Conservation (phyloP, 139 green algal genomes). For the Coelastrella sp. region DNA sequence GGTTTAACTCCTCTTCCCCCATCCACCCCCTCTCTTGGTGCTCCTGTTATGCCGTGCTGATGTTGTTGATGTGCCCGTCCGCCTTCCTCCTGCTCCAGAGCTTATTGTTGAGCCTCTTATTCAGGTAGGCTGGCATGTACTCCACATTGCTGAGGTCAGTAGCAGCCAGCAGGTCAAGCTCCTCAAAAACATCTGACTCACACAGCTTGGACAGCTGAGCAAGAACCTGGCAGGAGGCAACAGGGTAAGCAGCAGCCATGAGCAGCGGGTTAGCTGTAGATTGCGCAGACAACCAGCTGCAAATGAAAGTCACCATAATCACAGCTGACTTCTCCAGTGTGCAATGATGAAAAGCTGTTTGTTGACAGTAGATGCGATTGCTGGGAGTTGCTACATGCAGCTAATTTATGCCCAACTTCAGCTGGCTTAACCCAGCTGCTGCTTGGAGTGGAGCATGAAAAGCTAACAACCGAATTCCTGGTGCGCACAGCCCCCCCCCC, state of each 20-base stretch:
- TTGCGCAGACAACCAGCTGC: too few species aligned
- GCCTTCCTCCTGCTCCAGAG: conserved; percentile 67
- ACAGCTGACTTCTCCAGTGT: too few species aligned
- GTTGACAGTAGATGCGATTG: too few species aligned
- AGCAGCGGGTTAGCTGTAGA: too few species aligned
- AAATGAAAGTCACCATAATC: too few species aligned
- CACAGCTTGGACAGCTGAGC: conserved; percentile 65
- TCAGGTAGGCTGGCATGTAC: conserved; percentile 76
- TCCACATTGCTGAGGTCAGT: conserved; percentile 66
- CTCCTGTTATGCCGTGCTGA: neutral
- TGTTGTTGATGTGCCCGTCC: neutral
- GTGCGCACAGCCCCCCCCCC: neutral
- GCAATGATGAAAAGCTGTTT: too few species aligned
- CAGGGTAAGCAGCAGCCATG: neutral
- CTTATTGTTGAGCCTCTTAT: conserved; percentile 77
- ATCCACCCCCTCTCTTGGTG: too few species aligned
- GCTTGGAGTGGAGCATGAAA: neutral
- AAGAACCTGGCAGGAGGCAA: conserved; percentile 53
- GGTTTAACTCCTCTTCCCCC: too few species aligned
- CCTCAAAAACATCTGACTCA: conserved; percentile 69
- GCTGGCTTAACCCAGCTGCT: too few species aligned
- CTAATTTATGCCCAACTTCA: too few species aligned
- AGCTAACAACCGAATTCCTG: neutral
- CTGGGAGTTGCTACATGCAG: too few species aligned
- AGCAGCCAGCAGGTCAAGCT: conserved; percentile 61